Percentiles rank a stretch among this genome's conserved stretches.
These are phyloP conservation scores for Pichia insulana DNA, from an alignment of 805 yeast species.

Conservation along the genomic window DNA sequence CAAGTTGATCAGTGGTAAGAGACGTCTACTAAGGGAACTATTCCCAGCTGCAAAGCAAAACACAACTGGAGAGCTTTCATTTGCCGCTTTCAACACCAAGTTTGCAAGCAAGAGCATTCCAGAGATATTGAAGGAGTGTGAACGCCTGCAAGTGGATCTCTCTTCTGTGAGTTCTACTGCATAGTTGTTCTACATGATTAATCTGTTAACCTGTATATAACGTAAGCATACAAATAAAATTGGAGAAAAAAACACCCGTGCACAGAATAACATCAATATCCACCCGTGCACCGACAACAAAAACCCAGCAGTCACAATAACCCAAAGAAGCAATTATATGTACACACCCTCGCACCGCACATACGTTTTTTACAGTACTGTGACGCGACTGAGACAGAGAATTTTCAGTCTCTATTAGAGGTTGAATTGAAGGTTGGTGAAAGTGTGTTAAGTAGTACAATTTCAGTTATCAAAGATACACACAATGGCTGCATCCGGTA, in stretches of 20 bases:
- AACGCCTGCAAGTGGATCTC: constrained; percentile 34
- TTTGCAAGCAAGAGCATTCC: constrained; percentile 38
- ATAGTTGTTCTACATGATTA: no score
- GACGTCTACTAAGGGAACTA: constrained; percentile 47
- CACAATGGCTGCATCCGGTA: constrained; percentile 61
- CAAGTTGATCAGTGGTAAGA: constrained; percentile 53
- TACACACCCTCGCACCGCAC: constrained; percentile 11
- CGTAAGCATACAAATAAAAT: no score
- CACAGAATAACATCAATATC: constrained; percentile 10
- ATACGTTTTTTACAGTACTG: neutral
- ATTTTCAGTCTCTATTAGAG: constrained; percentile 1
- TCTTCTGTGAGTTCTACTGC: constrained; percentile 6
- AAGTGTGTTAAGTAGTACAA: neutral
- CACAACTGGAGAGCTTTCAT: constrained; percentile 35
- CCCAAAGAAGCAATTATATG: neutral
- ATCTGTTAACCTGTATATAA: no score
- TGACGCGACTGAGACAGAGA: no score
- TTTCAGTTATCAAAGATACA: constrained; percentile 6
- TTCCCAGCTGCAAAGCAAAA: constrained; percentile 40
- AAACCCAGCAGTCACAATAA: neutral
- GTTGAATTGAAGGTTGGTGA: neutral
- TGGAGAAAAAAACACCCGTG: constrained; percentile 1
- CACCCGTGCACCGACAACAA: neutral
- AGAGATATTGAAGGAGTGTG: constrained; percentile 44
- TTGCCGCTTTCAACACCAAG: constrained; percentile 37